A percentile compares a stretch with the other conserved stretches of the same genome.
phyloP scores from a whole-genome alignment of 164 flowering plant species.

The Magnolia officinalis region DNA sequence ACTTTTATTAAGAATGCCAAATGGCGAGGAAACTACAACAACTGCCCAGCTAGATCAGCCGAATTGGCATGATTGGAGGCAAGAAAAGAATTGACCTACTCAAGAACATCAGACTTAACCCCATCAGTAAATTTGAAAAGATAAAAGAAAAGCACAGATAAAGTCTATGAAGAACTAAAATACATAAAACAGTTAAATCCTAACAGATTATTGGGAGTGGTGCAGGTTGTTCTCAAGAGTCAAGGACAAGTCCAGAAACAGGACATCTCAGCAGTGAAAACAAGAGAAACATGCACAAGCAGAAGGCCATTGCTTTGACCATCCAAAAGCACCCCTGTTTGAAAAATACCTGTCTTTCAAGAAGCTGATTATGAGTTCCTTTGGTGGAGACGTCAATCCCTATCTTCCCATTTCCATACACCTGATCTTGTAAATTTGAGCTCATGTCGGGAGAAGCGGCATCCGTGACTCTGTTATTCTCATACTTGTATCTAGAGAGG shows the following conservation, averaged over 20 bases:
- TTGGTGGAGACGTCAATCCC: constrained; percentile 53
- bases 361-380: constrained; percentile 87
- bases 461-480: constrained; percentile 80
- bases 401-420: constrained; percentile 68
- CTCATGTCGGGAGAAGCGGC: constrained; percentile 73
- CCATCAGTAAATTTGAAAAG: neutral
- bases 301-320: neutral
- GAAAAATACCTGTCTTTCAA: constrained; percentile 87
- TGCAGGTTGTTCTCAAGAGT: neutral
- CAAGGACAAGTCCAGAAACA: neutral
- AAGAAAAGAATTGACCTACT: too few relatives aligned
- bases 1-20: too few relatives aligned
- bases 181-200: neutral
- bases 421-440: constrained; percentile 66
- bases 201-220: neutral
- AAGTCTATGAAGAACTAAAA: neutral
- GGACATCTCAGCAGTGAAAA: neutral
- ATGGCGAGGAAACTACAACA: too few relatives aligned
- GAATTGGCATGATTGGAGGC: too few relatives aligned
- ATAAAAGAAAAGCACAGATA: neutral
- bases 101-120: too few relatives aligned
- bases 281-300: neutral
- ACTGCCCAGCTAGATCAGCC: too few relatives aligned
- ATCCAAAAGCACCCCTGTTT: neutral
- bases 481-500: constrained; percentile 73